A percentile compares a stretch with the other conserved stretches of the same genome.
Conservation (phyloP, 495 filamentous ascomycete genomes). For the Penicillium herquei region DNA sequence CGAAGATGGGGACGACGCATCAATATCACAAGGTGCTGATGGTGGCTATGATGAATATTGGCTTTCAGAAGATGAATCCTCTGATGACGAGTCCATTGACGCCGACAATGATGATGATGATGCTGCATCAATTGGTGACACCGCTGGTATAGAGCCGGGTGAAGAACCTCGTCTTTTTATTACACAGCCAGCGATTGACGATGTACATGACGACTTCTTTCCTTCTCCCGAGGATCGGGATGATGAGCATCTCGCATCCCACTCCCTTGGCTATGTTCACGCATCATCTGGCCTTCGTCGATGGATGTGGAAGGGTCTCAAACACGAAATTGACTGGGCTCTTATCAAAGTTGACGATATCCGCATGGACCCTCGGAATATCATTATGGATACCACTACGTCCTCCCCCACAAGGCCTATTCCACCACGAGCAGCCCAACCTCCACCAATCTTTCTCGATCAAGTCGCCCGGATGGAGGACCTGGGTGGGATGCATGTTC, state of each 20-base stretch:
- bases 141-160: conserved; percentile 72
- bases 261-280: conserved; percentile 76
- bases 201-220: conserved; percentile 80
- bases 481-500: conserved; percentile 72
- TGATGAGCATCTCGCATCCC: conserved; percentile 73
- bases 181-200: conserved; percentile 85
- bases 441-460: conserved; percentile 39
- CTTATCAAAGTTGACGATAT: conserved; percentile 76
- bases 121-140: conserved; percentile 72
- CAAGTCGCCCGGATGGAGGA: conserved; percentile 47
- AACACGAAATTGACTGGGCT: conserved; percentile 96
- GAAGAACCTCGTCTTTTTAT: conserved; percentile 70
- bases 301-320: conserved; percentile 58
- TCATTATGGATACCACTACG: conserved; percentile 50
- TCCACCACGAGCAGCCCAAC: conserved; percentile 17
- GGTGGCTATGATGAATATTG: conserved; percentile 37
- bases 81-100: conserved; percentile 44
- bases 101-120: conserved; percentile 56
- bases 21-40: conserved; percentile 28
- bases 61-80: conserved; percentile 47
- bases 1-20: conserved; percentile 43
- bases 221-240: conserved; percentile 58
- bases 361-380: conserved; percentile 68
- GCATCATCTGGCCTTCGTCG: conserved; percentile 86
- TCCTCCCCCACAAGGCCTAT: conserved; percentile 8